phyloP scores from a whole-genome alignment of 768 basidiomycete species.

The Suillus clintonianus region DNA sequence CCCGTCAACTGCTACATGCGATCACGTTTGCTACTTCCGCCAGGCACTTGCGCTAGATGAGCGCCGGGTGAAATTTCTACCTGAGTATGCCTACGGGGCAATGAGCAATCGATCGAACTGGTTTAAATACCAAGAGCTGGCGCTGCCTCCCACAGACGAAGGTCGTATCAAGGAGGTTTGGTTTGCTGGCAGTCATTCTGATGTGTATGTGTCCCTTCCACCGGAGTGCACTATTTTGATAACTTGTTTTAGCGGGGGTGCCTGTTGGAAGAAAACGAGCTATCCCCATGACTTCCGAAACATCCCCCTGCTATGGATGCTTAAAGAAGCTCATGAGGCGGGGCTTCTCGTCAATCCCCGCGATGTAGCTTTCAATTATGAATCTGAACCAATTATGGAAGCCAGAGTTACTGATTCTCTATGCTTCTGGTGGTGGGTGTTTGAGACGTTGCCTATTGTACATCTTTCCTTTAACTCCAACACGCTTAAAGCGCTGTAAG shows the following conservation, averaged over 20 bases:
- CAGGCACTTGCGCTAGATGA: constrained; percentile 31
- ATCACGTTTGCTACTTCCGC: constrained; percentile 23
- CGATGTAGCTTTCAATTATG: not conserved
- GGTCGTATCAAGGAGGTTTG: constrained; percentile 26
- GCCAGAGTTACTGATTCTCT: not conserved
- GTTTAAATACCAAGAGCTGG: not conserved
- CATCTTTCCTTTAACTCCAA: not conserved
- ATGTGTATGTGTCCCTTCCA: constrained; percentile 20
- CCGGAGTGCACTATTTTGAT: constrained; percentile 12
- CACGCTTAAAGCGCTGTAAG: not conserved
- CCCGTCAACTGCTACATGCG: constrained; percentile 18
- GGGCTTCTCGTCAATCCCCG: constrained; percentile 16
- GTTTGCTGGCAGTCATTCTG: constrained; percentile 26
- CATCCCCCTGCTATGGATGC: constrained; percentile 24
- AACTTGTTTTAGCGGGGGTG: constrained; percentile 20
- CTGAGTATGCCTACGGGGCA: constrained; percentile 20
- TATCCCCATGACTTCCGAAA: not conserved
- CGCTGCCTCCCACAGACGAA: constrained; percentile 1
- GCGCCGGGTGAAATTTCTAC: constrained; percentile 25
- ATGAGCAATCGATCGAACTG: constrained; percentile 13
- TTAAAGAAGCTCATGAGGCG: constrained; percentile 17
- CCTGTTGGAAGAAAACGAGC: not conserved
- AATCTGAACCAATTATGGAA: not conserved
- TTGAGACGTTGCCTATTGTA: not conserved
- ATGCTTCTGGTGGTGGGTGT: not conserved